phyloP scores from a whole-genome alignment of 495 filamentous ascomycete species.

The Penicillium pancosmium region DNA sequence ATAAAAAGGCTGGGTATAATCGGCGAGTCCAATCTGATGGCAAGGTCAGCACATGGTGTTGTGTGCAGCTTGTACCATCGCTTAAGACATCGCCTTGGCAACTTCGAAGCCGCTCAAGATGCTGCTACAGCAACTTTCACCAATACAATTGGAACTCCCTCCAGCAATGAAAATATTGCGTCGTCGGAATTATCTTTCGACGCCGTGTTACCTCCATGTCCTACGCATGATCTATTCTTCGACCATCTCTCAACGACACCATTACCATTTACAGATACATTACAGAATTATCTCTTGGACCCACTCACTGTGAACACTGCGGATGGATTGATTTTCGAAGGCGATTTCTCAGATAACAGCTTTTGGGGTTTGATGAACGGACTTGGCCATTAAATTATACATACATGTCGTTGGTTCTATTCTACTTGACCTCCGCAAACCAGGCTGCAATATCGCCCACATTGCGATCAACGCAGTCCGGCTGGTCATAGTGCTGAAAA shows the following conservation, averaged over 20 bases:
- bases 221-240: constrained; percentile 55
- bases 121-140: constrained; percentile 8
- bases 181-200: constrained; percentile 34
- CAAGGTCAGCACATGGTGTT: constrained; percentile 55
- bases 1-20: constrained; percentile 56
- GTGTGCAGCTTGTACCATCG: constrained; percentile 25
- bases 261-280: constrained; percentile 10
- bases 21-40: constrained; percentile 50
- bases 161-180: constrained; percentile 8
- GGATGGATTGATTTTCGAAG: constrained; percentile 42
- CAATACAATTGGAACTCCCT: constrained; percentile 10
- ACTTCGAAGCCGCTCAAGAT: constrained; percentile 13
- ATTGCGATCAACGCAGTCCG: constrained; percentile 26
- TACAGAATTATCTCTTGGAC: constrained; percentile 22
- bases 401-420: neutral
- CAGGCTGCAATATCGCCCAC: constrained; percentile 27
- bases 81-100: constrained; percentile 11
- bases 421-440: constrained; percentile 25
- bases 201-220: constrained; percentile 53
- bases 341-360: constrained; percentile 53
- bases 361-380: constrained; percentile 15
- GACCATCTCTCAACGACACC: constrained; percentile 43
- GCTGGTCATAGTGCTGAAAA: constrained; percentile 29
- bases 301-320: constrained; percentile 16
- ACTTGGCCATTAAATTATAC: constrained; percentile 9